Base-by-base conservation (phyloP, 2,329 filamentous ascomycete genomes). In the Verticillium albo-atrum region DNA sequence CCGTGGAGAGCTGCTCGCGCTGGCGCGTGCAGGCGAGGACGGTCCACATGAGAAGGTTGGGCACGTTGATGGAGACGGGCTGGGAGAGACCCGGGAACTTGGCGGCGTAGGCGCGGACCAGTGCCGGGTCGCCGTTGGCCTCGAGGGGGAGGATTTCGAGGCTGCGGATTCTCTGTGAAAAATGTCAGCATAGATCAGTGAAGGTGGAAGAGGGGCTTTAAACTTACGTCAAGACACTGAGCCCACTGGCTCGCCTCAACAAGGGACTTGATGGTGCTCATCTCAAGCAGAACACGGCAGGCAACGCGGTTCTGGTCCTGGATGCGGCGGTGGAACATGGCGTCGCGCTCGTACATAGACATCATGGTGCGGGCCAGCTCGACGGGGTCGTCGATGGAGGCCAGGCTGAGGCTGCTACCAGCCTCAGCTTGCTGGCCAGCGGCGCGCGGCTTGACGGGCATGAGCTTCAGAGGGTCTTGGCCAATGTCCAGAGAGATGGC, bases 21-120 rank as follows among this genome's bases (percentile, higher is more conserved):
- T 97, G 89, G 59, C 87, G 84, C 55, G 89, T 88, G 74, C 93
- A 96, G 76, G 90, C 92, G 50, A 89, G 84, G 65, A 99, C 91
- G 55, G 92, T 92, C 95, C 95, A 98, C 78, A 97, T 89, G 63
- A 99, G 83, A 63, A 98, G 81, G 73, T 94, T 92, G 20, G 94
- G 94, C 67, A 97, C 88, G 69, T 95, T 96, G 71, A 91, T 88
- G 3, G 93, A 89, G 47, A 99, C 90, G 7, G 92, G 86, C 65
- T 91, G 86, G 4, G 92, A 85, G 47, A 96, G 83, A 2, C 83
- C 81, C 17, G 91, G 85, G 76, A 99, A 98, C 62, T 88, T 89
- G 67, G 91, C 87, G 1, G 94, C 92, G 62, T 88, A 88, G 64
- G 83, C 83, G 63, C 95, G 91, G 75, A 99, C 94, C 55, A 82